Evolutionary conservation across 805 yeast species (phyloP), one percentile per base, ranked within the genome.

Genomic region (Hanseniaspora vineae): DNA sequence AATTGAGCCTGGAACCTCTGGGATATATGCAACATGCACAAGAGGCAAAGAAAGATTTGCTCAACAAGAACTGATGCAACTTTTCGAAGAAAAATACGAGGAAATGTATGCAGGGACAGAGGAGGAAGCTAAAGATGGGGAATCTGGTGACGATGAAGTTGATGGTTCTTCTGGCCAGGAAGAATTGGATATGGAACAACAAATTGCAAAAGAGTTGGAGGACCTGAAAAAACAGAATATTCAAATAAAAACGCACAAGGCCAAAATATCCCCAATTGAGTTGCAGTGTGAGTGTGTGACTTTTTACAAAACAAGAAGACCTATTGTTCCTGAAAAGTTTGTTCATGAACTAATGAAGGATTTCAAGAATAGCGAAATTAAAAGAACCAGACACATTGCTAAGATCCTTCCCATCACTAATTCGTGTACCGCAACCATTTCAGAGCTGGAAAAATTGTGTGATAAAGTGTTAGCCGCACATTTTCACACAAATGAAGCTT

Each of bases 1-100:
- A 10, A 37, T 37, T n/a, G 96, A 89, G 57, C 95, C 96, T 0
- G 82, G 82, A 39, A 84, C 92, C 47, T 68, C 81, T 37, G 98
- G 98, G 0, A 72, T 92, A 0, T 92, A 84, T 64, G 95, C 88
- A 12, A 84, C 97, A 0, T 90, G 97, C 63, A 76, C 78, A 45
- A 73, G 96, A 55, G 82, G 83, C 37, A 78, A 81, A 50, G 98
- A 92, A 61, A 72, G 72, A 47, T 78, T 75, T 46, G 86, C 94
- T 51, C 73, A 81, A n/a, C 78, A 77, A 52, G 97, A 88, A 60
- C 66, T 88, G 55, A 70, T 75, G 51, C 62, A 68, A 49, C 59
- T 86, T 10, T 72, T 88, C 40, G 65, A 67, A 45, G 86, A 80
- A 17, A 72, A 75, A 42, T 53, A 73, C 13, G 72, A 72, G 47